Conservation (phyloP, 192 early-diverging fungal species). For the Dissophora ornata region DNA sequence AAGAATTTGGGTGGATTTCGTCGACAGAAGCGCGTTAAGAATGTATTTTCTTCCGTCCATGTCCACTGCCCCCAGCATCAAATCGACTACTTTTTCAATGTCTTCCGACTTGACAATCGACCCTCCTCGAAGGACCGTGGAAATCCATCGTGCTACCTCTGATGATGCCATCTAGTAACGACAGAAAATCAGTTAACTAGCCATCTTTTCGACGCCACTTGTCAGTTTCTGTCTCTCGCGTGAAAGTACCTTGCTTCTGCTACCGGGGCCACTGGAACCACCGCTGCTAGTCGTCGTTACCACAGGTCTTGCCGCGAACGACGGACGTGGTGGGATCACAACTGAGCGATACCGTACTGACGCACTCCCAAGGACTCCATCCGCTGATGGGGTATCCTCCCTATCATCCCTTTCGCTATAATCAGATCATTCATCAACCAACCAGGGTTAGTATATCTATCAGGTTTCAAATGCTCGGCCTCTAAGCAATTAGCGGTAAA, state of each 20-base stretch:
- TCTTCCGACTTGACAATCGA: slow-evolving; percentile 5
- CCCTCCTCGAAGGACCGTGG: slow-evolving; percentile 20
- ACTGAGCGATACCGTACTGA: slow-evolving; percentile 1
- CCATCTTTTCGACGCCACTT: no score
- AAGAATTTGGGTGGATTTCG: neutral
- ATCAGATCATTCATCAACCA: neutral
- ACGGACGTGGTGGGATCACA: neutral
- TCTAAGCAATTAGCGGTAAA: no score
- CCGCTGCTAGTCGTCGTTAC: no score
- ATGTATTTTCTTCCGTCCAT: slow-evolving; percentile 11
- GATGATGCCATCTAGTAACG: neutral
- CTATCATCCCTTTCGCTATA: neutral
- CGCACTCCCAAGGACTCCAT: slow-evolving; percentile 24
- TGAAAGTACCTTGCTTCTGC: no score
- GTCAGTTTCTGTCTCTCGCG: no score
- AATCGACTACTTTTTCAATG: neutral
- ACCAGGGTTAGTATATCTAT: neutral
- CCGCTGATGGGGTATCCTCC: slow-evolving; percentile 15
- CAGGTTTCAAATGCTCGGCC: neutral
- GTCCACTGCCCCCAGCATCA: slow-evolving; percentile 15
- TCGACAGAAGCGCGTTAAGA: slow-evolving; percentile 23
- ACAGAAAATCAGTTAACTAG: no score
- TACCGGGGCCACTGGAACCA: no score
- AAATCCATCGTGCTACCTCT: neutral
- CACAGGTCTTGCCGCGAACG: no score